Conservation (phyloP, 2,329 filamentous ascomycete genomes). For the Curvularia sp. region DNA sequence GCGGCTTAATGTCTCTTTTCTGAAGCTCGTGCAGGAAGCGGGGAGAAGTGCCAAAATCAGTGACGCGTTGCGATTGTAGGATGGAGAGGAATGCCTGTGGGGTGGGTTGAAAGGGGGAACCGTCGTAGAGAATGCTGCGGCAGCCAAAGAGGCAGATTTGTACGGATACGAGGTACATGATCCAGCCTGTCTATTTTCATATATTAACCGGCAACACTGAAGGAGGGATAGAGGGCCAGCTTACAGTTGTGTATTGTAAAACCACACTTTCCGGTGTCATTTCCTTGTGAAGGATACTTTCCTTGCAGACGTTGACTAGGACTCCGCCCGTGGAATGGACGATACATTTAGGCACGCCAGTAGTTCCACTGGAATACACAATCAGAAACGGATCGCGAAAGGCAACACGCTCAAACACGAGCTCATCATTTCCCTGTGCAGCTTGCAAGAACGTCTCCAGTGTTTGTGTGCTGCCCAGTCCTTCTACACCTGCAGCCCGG, state of each 20-base stretch:
- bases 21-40: conserved; percentile 78
- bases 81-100: conserved; percentile 68
- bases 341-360: conserved; percentile 84
- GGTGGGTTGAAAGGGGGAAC: conserved; percentile 78
- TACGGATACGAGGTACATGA: conserved; percentile 79
- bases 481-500: conserved; percentile 64
- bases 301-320: conserved; percentile 67
- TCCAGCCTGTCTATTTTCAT: conserved; percentile 64
- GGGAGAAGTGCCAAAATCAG: conserved; percentile 77
- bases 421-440: conserved; percentile 49
- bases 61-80: conserved; percentile 69
- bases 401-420: conserved; percentile 66
- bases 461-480: conserved; percentile 58
- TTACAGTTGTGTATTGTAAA: conserved; percentile 65
- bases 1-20: conserved; percentile 68
- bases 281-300: conserved; percentile 63
- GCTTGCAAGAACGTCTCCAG: conserved; percentile 53
- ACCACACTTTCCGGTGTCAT: conserved; percentile 54
- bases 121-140: conserved; percentile 77
- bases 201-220: not conserved
- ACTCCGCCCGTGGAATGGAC: conserved; percentile 76
- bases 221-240: conserved; percentile 2
- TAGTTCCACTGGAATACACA: conserved; percentile 81
- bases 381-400: conserved; percentile 81
- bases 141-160: conserved; percentile 66